A percentile compares a stretch with the other conserved stretches of the same genome.
phyloP scores from a whole-genome alignment of 257 asterid genomes.

The Rehmannia glutinosa region DNA sequence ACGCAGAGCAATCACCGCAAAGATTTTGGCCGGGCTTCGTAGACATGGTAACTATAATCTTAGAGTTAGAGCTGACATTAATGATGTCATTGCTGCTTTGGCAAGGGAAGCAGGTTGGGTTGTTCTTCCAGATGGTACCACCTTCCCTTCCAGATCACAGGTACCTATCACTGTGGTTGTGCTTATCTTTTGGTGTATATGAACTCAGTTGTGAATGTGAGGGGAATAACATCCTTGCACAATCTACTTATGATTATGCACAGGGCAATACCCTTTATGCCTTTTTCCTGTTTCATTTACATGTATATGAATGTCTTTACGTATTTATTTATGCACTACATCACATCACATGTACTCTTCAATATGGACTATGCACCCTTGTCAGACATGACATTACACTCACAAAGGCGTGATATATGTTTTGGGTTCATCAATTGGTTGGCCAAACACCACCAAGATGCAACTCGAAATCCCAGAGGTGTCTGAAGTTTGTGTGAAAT shows the following conservation, averaged over 20 bases:
- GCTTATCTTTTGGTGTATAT: no score
- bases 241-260: neutral
- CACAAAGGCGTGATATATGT: neutral
- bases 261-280: neutral
- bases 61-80: conserved; percentile 96
- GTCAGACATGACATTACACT: neutral
- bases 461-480: conserved; percentile 10
- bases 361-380: neutral
- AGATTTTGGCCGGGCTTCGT: conserved; percentile 95
- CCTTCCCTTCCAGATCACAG: conserved; percentile 87
- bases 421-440: conserved; percentile 8
- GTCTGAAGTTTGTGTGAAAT: neutral
- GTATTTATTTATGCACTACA: neutral
- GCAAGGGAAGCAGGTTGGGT: conserved; percentile 99
- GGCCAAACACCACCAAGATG: neutral
- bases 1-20: conserved; percentile 95
- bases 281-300: neutral
- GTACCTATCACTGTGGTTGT: conserved; percentile 27
- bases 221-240: no score
- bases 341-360: neutral
- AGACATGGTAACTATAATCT: conserved; percentile 96
- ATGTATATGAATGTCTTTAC: no score
- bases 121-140: conserved; percentile 99
- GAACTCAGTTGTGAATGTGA: no score
- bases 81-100: conserved; percentile 95